Base-by-base conservation (phyloP, 2,329 filamentous ascomycete genomes). In the Exophiala viscosa region DNA sequence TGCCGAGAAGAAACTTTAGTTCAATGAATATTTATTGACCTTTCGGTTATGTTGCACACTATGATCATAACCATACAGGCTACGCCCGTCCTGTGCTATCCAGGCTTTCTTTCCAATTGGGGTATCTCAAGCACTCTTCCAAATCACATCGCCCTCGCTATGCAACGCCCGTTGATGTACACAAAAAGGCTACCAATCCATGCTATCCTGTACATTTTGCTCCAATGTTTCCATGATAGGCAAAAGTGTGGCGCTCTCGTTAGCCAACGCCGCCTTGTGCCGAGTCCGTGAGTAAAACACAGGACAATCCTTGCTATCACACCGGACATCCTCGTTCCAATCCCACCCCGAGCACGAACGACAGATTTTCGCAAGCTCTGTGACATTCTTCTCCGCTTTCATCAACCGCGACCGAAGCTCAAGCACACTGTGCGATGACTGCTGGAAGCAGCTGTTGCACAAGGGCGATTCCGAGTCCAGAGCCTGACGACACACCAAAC, bases 301-400 rank as follows among this genome's bases (percentile, higher is more conserved):
- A 0, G 91, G 87, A 66, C 93, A 99, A 70, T 96, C 92, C 67
- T 88, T 83, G 68, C 88, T 95, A 65, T 96, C 90, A 66, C 93
- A 99, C 36, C 71, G 77, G n/a, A 96, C 85, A 32, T 87, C 83
- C 34, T 96, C 92, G 2, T 82, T 74, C 59, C 84, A 86, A 3
- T 86, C 77, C 14, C 91, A 66, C 0, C 83, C 85, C 35, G 89
- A 84, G 68, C 93, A 99, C 62, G 82, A 87, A 55, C 86, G 83
- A 69, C 93, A 99, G 7, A 96, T 74, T 45, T 76, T 77, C 35
- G 86, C 75, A 6, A 96, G 70, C 54, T 90, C 81, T 40, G 74
- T 67, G 9, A 82, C 79, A 54, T 79, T 82, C 62, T 74, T 78
- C 68, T 95, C 87, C 45, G 83, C 82, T 3, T 70, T 72, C 36